Percentiles rank a stretch among this genome's conserved stretches.
Conservation (phyloP, 805 yeast species). For the Sungouiella thailandica region DNA sequence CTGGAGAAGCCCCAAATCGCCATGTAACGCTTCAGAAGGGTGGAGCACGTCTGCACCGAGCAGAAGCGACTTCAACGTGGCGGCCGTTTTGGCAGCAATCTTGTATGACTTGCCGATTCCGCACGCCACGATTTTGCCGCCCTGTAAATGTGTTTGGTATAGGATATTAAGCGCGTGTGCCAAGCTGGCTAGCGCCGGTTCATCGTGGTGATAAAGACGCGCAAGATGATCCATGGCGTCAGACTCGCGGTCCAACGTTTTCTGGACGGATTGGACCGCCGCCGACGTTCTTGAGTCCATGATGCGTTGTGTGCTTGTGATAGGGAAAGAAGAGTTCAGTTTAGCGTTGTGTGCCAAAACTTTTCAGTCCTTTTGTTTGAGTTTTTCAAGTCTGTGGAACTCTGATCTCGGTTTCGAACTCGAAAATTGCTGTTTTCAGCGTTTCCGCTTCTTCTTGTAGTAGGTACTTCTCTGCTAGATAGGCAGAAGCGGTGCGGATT, state of each 20-base stretch:
- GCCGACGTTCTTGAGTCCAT: too few relatives aligned
- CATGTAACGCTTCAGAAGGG: conserved; percentile 87
- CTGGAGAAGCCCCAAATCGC: conserved; percentile 73
- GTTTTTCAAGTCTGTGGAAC: too few relatives aligned
- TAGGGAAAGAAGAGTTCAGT: too few relatives aligned
- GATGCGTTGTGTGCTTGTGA: too few relatives aligned
- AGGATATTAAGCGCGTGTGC: conserved; percentile 39
- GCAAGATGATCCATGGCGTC: conserved; percentile 44
- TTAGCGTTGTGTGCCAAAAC: too few relatives aligned
- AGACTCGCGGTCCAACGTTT: conserved; percentile 42
- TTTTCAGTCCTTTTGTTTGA: too few relatives aligned
- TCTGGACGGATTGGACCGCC: conserved; percentile 31
- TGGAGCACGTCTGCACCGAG: conserved; percentile 65
- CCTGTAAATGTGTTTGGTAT: conserved; percentile 20
- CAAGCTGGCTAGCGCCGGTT: conserved; percentile 42
- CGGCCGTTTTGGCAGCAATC: conserved; percentile 72
- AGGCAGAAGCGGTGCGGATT: too few relatives aligned
- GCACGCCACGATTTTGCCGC: conserved; percentile 69
- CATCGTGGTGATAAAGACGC: conserved; percentile 41
- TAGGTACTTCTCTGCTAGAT: too few relatives aligned
- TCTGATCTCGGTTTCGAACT: too few relatives aligned
- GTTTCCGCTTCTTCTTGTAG: too few relatives aligned
- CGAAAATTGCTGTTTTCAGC: too few relatives aligned
- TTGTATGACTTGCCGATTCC: conserved; percentile 86
- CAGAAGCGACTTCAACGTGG: conserved; percentile 77